Evolutionary conservation across 2,329 filamentous ascomycete genomes (phyloP).

Genomic region (Talaromyces sp.): DNA sequence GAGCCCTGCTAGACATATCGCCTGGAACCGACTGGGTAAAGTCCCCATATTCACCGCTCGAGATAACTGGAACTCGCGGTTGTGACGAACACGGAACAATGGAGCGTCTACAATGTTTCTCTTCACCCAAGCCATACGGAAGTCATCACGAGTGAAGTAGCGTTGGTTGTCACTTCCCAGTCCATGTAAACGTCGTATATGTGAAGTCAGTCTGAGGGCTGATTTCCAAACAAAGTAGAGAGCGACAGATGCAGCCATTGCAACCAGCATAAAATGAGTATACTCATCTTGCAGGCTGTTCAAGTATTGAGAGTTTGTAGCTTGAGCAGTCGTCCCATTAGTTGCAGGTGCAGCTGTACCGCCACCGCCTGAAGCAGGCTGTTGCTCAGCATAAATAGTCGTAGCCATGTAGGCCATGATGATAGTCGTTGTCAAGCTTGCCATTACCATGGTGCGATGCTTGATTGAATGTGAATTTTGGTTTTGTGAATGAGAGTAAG

Average conservation of each 20-base stretch:
- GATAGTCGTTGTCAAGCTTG: not conserved
- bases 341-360: not conserved
- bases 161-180: constrained; percentile 75
- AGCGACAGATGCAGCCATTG: constrained; percentile 55
- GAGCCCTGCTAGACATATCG: constrained; percentile 40
- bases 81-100: constrained; percentile 43
- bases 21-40: constrained; percentile 47
- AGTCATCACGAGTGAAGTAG: constrained; percentile 65
- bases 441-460: not conserved
- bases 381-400: constrained; percentile 9
- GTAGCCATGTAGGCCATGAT: constrained; percentile 11
- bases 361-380: not conserved
- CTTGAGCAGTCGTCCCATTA: not conserved
- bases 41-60: constrained; percentile 45
- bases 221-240: constrained; percentile 67
- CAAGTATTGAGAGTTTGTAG: constrained; percentile 1
- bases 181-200: constrained; percentile 70
- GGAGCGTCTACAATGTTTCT: constrained; percentile 57
- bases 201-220: constrained; percentile 58
- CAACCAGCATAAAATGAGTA: constrained; percentile 59
- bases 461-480: not conserved
- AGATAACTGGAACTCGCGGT: constrained; percentile 45
- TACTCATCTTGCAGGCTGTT: constrained; percentile 10
- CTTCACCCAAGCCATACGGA: constrained; percentile 64
- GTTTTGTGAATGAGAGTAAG: not conserved